A percentile compares a stretch with the other conserved stretches of the same genome.
These are phyloP conservation scores for Clavispora phyllophila DNA, from an alignment of 805 yeast species.

Conservation along the genomic window DNA sequence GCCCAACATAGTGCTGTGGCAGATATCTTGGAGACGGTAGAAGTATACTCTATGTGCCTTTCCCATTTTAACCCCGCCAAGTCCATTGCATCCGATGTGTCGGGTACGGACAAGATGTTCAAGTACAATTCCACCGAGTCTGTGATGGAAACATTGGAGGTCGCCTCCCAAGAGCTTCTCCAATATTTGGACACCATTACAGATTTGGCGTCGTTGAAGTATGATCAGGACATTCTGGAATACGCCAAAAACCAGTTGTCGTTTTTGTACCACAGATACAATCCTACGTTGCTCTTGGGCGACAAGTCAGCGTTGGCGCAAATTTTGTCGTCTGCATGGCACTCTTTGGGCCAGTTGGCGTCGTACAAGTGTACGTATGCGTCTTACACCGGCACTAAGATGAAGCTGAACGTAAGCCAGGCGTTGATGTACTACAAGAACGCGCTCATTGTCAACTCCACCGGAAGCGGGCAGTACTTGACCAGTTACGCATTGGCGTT, in stretches of 20 bases:
- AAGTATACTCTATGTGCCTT: conserved; percentile 29
- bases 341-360: conserved; percentile 27
- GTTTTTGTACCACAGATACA: conserved; percentile 32
- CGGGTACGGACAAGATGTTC: conserved; percentile 15
- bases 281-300: conserved; percentile 24
- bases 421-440: conserved; percentile 27
- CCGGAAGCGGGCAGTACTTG: conserved; percentile 25
- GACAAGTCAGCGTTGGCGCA: conserved; percentile 25
- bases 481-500: conserved; percentile 45
- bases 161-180: conserved; percentile 16
- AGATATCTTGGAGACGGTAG: conserved; percentile 31
- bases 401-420: conserved; percentile 13
- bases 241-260: conserved; percentile 19
- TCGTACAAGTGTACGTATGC: conserved; percentile 24
- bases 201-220: conserved; percentile 21
- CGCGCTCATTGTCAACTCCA: conserved; percentile 31
- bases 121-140: conserved; percentile 19
- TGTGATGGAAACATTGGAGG: conserved; percentile 17
- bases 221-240: conserved; percentile 19
- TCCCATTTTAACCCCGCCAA: conserved; percentile 33
- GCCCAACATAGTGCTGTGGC: conserved; percentile 25
- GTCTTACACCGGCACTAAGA: conserved; percentile 17
- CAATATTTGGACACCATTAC: conserved; percentile 22
- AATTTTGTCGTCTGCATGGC: conserved; percentile 34
- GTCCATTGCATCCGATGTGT: conserved; percentile 17